Base-by-base conservation (phyloP, 2,329 filamentous ascomycete species). In the Aspergillus melleus region DNA sequence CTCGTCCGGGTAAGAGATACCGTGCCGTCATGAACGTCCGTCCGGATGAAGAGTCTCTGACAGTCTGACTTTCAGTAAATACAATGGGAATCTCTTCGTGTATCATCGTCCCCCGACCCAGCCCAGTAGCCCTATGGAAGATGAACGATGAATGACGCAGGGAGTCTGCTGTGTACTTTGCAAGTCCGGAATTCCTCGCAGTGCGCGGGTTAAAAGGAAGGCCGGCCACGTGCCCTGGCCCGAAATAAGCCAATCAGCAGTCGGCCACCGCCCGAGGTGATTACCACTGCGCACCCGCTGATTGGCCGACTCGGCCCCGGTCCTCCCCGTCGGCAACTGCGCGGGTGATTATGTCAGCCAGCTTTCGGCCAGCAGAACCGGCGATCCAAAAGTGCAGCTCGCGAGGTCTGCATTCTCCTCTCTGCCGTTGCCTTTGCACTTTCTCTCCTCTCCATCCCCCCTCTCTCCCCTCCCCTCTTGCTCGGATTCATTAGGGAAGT, bases 301-400 rank as follows among this genome's bases (percentile, higher is more conserved):
- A 76, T 77, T 77, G 75, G 75, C 49, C 55, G 8, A 3, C 54
- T 72, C 66, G 64, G 69, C 68, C 65, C 65, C 66, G 68, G 67
- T 66, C 60, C 62, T 66, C 63, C 61, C 63, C 68, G 66, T 73
- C 70, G 72, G 73, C 71, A 75, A 75, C 67, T 68, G 63, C 63
- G 65, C 61, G 59, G 56, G 55, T 62, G 68, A 64, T 77, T 76
- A 77, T 65, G 69, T 78, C 75, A 78, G 64, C 68, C 61, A 57
- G 57, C 60, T 65, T 64, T 61, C 60, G 55, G 61, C 62, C 61
- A 61, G 60, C 63, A 67, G 64, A 70, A 64, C 53, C 64, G 66
- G 60, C 61, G 62, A 66, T 66, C 63, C 61, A 68, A 69, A 69
- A 68, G 64, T 68, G 65, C 64, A 66, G 65, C 66, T 53, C 56